Percentiles rank a stretch among this genome's conserved stretches.
Conservation (phyloP, 192 early-diverging fungal genomes). For the Rhizophagus clarus region DNA sequence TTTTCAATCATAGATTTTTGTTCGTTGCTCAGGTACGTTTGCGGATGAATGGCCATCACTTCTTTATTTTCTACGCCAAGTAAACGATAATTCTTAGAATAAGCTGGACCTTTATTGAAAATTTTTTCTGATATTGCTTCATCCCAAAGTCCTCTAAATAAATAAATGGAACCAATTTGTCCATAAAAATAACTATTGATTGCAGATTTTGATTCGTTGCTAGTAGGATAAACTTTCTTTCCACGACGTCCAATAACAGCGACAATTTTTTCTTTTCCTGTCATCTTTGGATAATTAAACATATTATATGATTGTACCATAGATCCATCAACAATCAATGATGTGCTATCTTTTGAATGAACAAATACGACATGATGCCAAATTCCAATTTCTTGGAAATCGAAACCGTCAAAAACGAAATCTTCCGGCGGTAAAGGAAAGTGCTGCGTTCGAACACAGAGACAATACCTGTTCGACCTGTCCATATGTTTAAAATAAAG, state of each 20-base stretch:
- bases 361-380: conserved; percentile 50
- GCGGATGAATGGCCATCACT: conserved; percentile 12
- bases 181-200: conserved; percentile 42
- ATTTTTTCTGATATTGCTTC: conserved; percentile 42
- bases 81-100: conserved; percentile 39
- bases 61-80: conserved; percentile 42
- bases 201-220: not conserved
- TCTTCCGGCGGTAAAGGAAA: conserved; percentile 43
- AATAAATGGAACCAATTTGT: conserved; percentile 42
- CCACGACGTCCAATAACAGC: conserved; percentile 43
- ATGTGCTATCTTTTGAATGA: conserved; percentile 41
- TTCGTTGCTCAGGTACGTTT: not conserved
- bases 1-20: not conserved
- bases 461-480: conserved; percentile 43
- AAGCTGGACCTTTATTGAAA: conserved; percentile 42
- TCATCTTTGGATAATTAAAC: conserved; percentile 42
- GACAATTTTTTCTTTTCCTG: conserved; percentile 39
- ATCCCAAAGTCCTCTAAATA: conserved; percentile 46
- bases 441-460: conserved; percentile 45
- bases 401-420: conserved; percentile 47
- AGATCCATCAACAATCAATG: conserved; percentile 46
- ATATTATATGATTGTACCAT: conserved; percentile 45
- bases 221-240: conserved; percentile 27
- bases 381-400: conserved; percentile 43
- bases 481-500: conserved; percentile 47